phyloP scores from a whole-genome alignment of 164 flowering plant genomes.

The Warburgia ugandensis region DNA sequence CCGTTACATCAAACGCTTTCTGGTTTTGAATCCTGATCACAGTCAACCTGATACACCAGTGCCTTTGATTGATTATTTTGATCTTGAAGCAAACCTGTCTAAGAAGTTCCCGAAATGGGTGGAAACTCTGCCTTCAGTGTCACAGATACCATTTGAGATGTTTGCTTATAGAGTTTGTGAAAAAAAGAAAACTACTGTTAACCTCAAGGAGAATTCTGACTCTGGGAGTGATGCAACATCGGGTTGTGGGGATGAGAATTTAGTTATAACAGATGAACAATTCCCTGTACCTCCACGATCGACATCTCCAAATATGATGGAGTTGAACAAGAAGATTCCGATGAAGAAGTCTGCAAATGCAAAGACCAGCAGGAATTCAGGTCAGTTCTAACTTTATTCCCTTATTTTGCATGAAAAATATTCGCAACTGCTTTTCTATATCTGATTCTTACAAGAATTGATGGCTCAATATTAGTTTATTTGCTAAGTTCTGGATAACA shows the following conservation, averaged over 20 bases:
- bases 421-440: too few species aligned
- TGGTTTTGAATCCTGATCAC: constrained; percentile 56
- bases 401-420: too few species aligned
- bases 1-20: constrained; percentile 59
- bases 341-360: constrained; percentile 29
- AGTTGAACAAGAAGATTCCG: constrained; percentile 19
- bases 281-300: constrained; percentile 5
- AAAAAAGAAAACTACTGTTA: constrained; percentile 38
- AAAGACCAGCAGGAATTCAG: constrained; percentile 31
- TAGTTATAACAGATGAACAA: constrained; percentile 30
- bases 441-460: too few species aligned
- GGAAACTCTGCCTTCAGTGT: constrained; percentile 23
- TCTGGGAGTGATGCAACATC: constrained; percentile 66
- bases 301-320: constrained; percentile 23
- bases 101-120: constrained; percentile 32
- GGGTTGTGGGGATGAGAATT: constrained; percentile 37
- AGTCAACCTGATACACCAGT: constrained; percentile 38
- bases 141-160: constrained; percentile 80
- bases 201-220: constrained; percentile 36
- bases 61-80: constrained; percentile 56
- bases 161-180: constrained; percentile 59
- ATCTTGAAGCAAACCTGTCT: constrained; percentile 42
- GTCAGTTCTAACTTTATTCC: constrained; percentile 14
- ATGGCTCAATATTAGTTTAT: too few species aligned
- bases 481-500: too few species aligned